Evolutionary conservation across 371 early-diverging fungal genomes (phyloP), one percentile per base, ranked within the genome.

Genomic region (Syncephalastrum monosporum): DNA sequence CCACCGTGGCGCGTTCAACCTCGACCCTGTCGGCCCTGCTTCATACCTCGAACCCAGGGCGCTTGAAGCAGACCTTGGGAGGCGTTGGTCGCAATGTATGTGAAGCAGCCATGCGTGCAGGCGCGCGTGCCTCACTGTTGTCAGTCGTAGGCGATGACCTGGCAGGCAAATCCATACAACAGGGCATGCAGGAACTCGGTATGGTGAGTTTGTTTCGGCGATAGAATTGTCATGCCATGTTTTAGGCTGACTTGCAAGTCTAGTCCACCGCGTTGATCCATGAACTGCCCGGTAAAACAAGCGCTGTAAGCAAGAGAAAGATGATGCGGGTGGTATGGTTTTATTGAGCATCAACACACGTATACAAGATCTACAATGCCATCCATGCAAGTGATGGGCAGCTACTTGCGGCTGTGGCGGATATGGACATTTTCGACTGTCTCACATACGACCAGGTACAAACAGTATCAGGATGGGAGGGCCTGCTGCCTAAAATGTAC

Each of bases 1-100:
- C 79, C 4, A 82, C 82, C 5, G 14, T 59, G 15, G 23, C 47
- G 15, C 54, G 50, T 8, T 15, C 43, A 46, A 19, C 38, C 5
- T 21, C n/a, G 14, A 3, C 12, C 5, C 46, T 43, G 10, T 16
- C 47, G 7, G 58, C 71, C 4, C 63, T 75, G 41, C 62, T 72
- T 29, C 57, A 81, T 16, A 91, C 93, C 1, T 93, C 94, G 14
- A 79, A 83, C n/a, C 84, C 90, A 0, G 96, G 96, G 1, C 61
- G 57, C 0, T 83, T 90, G 2, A 64, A 60, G 8, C 81, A 86
- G 25, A 74, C 83, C 1, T 61, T 91, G 5, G 97, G 97, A 19
- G 96, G 97, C 1, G 97, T 97, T 0, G 96, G 91, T 0, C 81
- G 93, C 25, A 97, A 97, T 65, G 79, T 96, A 3, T 92, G 92